Evolutionary conservation across 108 stramenopile species (phyloP).

Genomic region (Cyclotella choctawhatcheeana): DNA sequence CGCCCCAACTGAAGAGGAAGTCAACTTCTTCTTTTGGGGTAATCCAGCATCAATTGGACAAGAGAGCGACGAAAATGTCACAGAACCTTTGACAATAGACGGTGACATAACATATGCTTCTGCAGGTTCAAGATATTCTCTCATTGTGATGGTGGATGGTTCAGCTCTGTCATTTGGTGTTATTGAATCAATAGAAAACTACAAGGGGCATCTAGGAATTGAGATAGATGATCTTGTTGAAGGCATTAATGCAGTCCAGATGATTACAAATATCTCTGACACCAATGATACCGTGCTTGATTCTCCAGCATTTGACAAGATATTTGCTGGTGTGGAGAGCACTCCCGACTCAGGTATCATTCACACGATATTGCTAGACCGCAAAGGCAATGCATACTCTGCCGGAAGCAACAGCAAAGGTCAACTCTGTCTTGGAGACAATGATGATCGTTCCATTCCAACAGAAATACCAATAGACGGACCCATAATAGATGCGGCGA

Average conservation of each 20-base stretch:
- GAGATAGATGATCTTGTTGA: background rate
- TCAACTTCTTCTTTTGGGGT: slow-evolving; percentile 35
- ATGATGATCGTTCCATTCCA: slow-evolving; percentile 24
- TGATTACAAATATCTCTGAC: slow-evolving; percentile 16
- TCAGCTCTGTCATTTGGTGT: slow-evolving; percentile 23
- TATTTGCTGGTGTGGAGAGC: slow-evolving; percentile 35
- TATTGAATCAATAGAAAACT: slow-evolving; percentile 9
- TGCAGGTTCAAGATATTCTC: slow-evolving; percentile 27
- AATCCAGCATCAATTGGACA: slow-evolving; percentile 30
- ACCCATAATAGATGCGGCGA: slow-evolving; percentile 40
- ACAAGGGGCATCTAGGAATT: slow-evolving; percentile 36
- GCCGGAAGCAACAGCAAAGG: slow-evolving; percentile 31
- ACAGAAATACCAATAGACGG: slow-evolving; percentile 28
- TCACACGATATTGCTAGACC: slow-evolving; percentile 39
- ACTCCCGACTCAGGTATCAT: slow-evolving; percentile 15
- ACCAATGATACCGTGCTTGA: slow-evolving; percentile 1
- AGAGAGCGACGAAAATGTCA: slow-evolving; percentile 9
- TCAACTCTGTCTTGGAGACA: slow-evolving; percentile 34
- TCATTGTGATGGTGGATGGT: slow-evolving; percentile 23
- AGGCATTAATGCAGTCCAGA: slow-evolving; percentile 20
- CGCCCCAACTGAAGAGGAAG: slow-evolving; percentile 13
- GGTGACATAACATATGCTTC: slow-evolving; percentile 14
- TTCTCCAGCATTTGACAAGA: slow-evolving; percentile 28
- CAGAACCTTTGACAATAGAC: slow-evolving; percentile 20
- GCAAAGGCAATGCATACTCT: slow-evolving; percentile 30